Evolutionary conservation across 257 asterid species (phyloP).

Genomic region (Penstemon davidsonii): DNA sequence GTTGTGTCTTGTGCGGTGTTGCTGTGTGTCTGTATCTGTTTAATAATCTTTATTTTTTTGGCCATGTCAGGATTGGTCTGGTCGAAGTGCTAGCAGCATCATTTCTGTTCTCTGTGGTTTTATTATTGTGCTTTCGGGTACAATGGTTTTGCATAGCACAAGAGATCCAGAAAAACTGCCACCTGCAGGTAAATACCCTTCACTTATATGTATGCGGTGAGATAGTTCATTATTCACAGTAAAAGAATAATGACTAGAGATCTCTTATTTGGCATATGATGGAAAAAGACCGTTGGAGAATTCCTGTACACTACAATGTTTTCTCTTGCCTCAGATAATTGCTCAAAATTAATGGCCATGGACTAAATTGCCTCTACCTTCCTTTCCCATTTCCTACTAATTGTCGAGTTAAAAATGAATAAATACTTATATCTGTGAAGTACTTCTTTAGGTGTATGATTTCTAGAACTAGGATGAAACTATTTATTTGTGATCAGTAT

Average conservation of each 20-base stretch:
- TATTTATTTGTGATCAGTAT: not conserved
- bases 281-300: not conserved
- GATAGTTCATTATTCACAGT: not conserved
- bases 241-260: not conserved
- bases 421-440: no score
- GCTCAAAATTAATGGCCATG: not conserved
- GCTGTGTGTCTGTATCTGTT: conserved; percentile 2
- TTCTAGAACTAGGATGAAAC: not conserved
- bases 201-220: not conserved
- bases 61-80: conserved; percentile 73
- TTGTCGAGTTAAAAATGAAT: no score
- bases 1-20: not conserved
- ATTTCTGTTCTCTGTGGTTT: conserved; percentile 80
- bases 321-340: not conserved
- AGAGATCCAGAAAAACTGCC: conserved; percentile 60
- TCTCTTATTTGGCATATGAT: not conserved
- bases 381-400: no score
- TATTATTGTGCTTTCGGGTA: conserved; percentile 76
- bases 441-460: not conserved
- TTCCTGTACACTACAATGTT: not conserved
- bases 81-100: conserved; percentile 71
- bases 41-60: conserved; percentile 12
- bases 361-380: no score
- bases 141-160: conserved; percentile 77
- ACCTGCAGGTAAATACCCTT: conserved; percentile 46